Conservation (phyloP, 495 filamentous ascomycete species). For the Pyronema domesticum region DNA sequence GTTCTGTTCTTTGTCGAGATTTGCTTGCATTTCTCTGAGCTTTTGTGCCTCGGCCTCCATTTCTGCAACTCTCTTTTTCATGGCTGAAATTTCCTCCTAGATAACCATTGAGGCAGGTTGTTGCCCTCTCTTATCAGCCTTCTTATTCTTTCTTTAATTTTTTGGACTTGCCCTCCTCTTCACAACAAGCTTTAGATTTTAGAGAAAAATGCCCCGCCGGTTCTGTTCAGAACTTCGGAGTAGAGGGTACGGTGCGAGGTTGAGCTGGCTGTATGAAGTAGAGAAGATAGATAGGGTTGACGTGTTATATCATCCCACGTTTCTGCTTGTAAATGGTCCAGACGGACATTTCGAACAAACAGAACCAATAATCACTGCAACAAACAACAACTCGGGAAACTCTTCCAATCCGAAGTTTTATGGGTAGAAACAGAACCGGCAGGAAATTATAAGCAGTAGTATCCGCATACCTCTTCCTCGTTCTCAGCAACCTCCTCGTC, state of each 20-base stretch:
- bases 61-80: conserved; percentile 95
- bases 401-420: not conserved
- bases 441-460: conserved; percentile 1
- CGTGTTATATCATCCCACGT: not conserved
- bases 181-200: not conserved
- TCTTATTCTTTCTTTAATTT: conserved; percentile 2
- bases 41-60: conserved; percentile 98
- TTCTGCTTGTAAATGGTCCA: not conserved
- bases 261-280: not conserved
- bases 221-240: not conserved
- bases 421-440: conserved; percentile 1
- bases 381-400: not conserved
- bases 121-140: conserved; percentile 1
- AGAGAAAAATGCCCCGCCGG: no score
- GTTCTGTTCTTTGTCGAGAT: conserved; percentile 65
- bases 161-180: no score
- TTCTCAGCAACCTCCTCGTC: not conserved
- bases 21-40: conserved; percentile 88
- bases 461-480: conserved; percentile 6
- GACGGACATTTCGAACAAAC: not conserved
- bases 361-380: no score
- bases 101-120: conserved; percentile 3
- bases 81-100: conserved; percentile 87
- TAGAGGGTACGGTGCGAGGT: not conserved
- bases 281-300: not conserved